These are phyloP conservation scores for Lactarius indigo DNA, from an alignment of 768 basidiomycete species.

Conservation along the genomic window DNA sequence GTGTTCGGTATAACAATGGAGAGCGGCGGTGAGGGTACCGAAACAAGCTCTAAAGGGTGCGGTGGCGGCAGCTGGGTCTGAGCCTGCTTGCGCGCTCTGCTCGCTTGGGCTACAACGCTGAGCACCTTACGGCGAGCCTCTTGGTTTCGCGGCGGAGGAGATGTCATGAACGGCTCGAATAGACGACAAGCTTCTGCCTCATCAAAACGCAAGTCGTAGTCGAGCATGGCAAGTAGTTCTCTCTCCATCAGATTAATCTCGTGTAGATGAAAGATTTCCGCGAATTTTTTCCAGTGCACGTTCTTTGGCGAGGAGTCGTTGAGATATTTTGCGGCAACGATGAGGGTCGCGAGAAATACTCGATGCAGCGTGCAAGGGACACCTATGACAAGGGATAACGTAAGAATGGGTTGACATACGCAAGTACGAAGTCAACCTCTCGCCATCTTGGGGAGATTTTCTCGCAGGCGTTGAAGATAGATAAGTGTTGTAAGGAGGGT, in stretches of 20 bases:
- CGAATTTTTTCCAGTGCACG: slow-evolving; percentile 85
- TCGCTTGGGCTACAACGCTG: slow-evolving; percentile 50
- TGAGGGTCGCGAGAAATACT: slow-evolving; percentile 93
- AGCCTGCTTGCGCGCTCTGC: slow-evolving; percentile 50
- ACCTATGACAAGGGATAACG: slow-evolving; percentile 35
- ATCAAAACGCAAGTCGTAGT: slow-evolving; percentile 87
- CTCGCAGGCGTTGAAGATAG: slow-evolving; percentile 83
- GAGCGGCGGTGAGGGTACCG: slow-evolving; percentile 25
- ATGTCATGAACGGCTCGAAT: slow-evolving; percentile 67
- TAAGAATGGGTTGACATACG: not conserved
- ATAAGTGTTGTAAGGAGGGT: slow-evolving; percentile 88
- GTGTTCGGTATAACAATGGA: slow-evolving; percentile 19
- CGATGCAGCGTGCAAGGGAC: slow-evolving; percentile 92
- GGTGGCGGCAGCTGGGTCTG: slow-evolving; percentile 37
- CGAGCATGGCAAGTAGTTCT: slow-evolving; percentile 88
- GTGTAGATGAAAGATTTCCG: slow-evolving; percentile 64
- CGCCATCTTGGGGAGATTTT: slow-evolving; percentile 75
- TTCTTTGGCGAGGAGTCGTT: slow-evolving; percentile 97
- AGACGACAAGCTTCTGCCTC: slow-evolving; percentile 67
- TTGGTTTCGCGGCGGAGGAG: slow-evolving; percentile 27
- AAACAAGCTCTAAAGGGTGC: not conserved
- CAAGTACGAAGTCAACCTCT: slow-evolving; percentile 56
- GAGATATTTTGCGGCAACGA: slow-evolving; percentile 94
- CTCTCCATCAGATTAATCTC: slow-evolving; percentile 98
- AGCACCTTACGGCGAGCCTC: slow-evolving; percentile 53